A percentile compares a stretch with the other conserved stretches of the same genome.
phyloP scores from a whole-genome alignment of 2,329 filamentous ascomycete genomes.

The Sarocladium brachiariae region DNA sequence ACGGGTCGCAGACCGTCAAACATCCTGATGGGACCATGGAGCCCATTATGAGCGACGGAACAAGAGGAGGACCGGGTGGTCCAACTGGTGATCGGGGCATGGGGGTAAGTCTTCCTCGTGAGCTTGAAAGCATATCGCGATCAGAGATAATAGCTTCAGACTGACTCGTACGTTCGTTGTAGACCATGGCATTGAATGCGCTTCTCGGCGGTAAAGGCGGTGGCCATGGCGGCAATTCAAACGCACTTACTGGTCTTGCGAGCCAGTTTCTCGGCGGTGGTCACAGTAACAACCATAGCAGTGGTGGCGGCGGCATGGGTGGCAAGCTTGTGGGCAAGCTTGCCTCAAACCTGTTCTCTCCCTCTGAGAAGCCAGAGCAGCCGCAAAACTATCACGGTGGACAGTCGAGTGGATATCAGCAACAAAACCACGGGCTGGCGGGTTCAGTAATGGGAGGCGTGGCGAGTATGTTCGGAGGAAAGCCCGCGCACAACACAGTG shows the following conservation, averaged over 20 bases:
- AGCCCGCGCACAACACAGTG: slow-evolving; percentile 13
- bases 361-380: slow-evolving; percentile 37
- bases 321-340: slow-evolving; percentile 52
- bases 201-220: slow-evolving; percentile 42
- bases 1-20: slow-evolving; percentile 55
- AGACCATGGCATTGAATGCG: slow-evolving; percentile 56
- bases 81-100: slow-evolving; percentile 54
- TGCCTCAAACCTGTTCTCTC: slow-evolving; percentile 48
- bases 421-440: slow-evolving; percentile 41
- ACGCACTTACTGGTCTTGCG: slow-evolving; percentile 36
- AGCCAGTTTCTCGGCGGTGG: slow-evolving; percentile 39
- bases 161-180: slow-evolving; percentile 6
- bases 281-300: slow-evolving; percentile 17
- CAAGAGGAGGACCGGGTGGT: slow-evolving; percentile 43
- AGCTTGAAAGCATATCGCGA: neutral
- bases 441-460: slow-evolving; percentile 50
- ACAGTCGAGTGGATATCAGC: slow-evolving; percentile 22
- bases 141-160: neutral
- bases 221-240: slow-evolving; percentile 8
- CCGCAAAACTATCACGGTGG: slow-evolving; percentile 43
- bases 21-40: slow-evolving; percentile 56
- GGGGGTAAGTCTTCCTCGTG: slow-evolving; percentile 46
- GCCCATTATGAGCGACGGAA: slow-evolving; percentile 47
- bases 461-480: slow-evolving; percentile 45
- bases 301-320: slow-evolving; percentile 21